Evolutionary conservation across 2,329 filamentous ascomycete species (phyloP), one percentile per base, ranked within the genome.

Genomic region (Leptographium flavum): DNA sequence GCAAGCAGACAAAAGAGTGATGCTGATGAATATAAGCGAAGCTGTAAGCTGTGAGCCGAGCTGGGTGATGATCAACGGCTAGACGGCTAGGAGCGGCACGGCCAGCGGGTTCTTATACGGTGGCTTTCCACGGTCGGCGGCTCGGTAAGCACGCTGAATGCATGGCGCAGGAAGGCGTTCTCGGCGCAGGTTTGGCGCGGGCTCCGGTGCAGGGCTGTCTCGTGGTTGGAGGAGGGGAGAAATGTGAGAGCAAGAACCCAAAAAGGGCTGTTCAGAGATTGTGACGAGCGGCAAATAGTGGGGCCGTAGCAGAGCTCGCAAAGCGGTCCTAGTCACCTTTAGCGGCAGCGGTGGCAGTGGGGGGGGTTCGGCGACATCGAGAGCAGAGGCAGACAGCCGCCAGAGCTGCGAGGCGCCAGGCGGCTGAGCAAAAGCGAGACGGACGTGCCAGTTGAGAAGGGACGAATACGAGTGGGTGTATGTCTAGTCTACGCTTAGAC

Each of bases 261-360:
- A 28, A 36, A 35, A 13, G 30, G n/a, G 9, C 10, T 17, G 15
- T n/a, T 30, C 38, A 25, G 27, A 44, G 35, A 44, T 44, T 44
- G 35, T 19, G 25, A 31, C 19, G 35, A 22, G 27, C 35, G 42
- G 42, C 27, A 39, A 44, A 44, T 39, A 44, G 42, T 23, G 42
- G 42, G 35, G 27, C 42, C 35, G 21, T 17, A 1, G 13, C n/a
- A n/a, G n/a, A n/a, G 36, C 10, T 27, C 21, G 36, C 11, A 38
- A 38, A 27, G 8, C 21, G 11, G 36, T n/a, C 15, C n/a, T n/a
- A n/a, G n/a, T n/a, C n/a, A n/a, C n/a, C n/a, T n/a, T n/a, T n/a
- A n/a, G n/a, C n/a, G n/a, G n/a, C n/a, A n/a, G n/a, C n/a, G n/a
- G n/a, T n/a, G n/a, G n/a, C 25, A 38, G 36, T n/a, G 36, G 36